A percentile compares a stretch with the other conserved stretches of the same genome.
phyloP scores from a whole-genome alignment of 2,329 filamentous ascomycete genomes.

The Hypoxylon sp. region DNA sequence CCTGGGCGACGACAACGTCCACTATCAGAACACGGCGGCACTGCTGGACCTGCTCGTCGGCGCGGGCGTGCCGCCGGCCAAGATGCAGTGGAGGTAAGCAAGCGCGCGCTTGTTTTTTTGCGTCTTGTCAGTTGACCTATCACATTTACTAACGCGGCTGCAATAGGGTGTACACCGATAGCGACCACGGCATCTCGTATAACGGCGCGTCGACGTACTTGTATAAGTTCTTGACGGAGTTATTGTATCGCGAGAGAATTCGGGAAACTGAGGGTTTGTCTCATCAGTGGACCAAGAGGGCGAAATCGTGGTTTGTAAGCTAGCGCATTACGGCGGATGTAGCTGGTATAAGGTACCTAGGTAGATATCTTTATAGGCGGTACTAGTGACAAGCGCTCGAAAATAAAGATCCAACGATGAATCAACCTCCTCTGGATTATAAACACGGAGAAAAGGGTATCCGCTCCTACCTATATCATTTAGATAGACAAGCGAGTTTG shows the following conservation, averaged over 20 bases:
- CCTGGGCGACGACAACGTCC: constrained; percentile 77
- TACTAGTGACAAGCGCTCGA: no score
- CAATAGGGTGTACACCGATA: constrained; percentile 70
- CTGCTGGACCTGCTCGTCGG: constrained; percentile 71
- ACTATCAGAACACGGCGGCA: constrained; percentile 74
- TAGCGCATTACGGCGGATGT: no score
- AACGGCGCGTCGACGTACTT: constrained; percentile 66
- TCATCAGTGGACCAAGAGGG: constrained; percentile 49
- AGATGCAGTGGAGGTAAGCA: constrained; percentile 66
- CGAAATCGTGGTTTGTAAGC: constrained; percentile 16
- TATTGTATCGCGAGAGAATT: constrained; percentile 70
- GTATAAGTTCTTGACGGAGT: constrained; percentile 72
- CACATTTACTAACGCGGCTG: no score
- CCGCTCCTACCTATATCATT: no score
- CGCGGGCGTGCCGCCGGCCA: constrained; percentile 67
- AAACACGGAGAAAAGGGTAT: no score
- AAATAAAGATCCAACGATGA: no score
- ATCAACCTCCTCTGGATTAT: no score
- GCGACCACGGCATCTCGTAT: constrained; percentile 71
- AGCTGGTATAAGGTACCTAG: no score
- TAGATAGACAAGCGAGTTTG: no score
- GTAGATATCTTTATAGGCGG: no score
- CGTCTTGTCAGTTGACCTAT: no score
- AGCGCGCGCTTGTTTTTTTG: no score
- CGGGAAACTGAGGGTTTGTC: constrained; percentile 36